Percentiles rank a stretch among this genome's conserved stretches.
phyloP scores from a whole-genome alignment of 768 basidiomycete genomes.

The Suillus brevipes region DNA sequence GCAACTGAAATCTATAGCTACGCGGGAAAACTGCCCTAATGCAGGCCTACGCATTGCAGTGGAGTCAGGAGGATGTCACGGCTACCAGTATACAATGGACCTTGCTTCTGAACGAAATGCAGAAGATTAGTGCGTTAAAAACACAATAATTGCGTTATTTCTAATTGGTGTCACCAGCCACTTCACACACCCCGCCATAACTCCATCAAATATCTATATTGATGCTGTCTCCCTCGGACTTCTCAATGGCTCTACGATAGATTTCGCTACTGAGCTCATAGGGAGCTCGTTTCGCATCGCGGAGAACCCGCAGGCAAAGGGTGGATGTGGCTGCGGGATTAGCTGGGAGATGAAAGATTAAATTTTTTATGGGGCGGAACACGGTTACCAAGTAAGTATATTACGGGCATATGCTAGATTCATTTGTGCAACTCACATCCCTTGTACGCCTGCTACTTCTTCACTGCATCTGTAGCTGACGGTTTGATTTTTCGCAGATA shows the following conservation, averaged over 20 bases:
- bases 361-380: neutral
- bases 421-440: neutral
- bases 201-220: conserved; percentile 75
- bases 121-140: conserved; percentile 80
- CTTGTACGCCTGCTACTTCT: neutral
- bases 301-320: conserved; percentile 89
- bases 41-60: conserved; percentile 81
- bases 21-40: conserved; percentile 58
- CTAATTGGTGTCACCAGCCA: conserved; percentile 42
- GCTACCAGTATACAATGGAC: conserved; percentile 94
- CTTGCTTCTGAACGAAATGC: conserved; percentile 59
- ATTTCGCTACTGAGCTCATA: conserved; percentile 93
- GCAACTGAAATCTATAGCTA: conserved; percentile 77
- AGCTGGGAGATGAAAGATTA: conserved; percentile 83
- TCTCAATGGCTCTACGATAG: conserved; percentile 85
- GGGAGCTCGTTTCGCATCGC: conserved; percentile 84
- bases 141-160: neutral
- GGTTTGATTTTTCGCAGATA: neutral
- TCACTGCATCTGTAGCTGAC: neutral
- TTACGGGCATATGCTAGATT: neutral
- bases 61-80: conserved; percentile 95
- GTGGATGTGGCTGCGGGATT: conserved; percentile 94
- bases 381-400: too few relatives aligned
- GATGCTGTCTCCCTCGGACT: conserved; percentile 85
- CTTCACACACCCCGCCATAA: conserved; percentile 68